Base-by-base conservation (phyloP, 2,329 filamentous ascomycete genomes). In the Endoconidiophora polonica region DNA sequence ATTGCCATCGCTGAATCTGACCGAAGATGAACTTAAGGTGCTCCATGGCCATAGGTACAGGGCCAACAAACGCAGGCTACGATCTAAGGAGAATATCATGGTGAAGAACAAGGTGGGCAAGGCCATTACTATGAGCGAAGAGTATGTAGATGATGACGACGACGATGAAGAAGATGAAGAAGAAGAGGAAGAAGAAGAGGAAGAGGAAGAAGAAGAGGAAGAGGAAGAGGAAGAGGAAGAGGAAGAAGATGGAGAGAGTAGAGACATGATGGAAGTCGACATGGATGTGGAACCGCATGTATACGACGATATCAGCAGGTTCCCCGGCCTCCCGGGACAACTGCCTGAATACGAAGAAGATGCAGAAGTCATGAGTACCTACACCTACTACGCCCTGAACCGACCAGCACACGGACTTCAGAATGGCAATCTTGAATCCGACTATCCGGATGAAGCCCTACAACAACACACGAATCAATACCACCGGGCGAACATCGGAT, bases 1-100 rank as follows among this genome's bases (percentile, higher is more conserved):
- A 4, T 58, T 67, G 42, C 66, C 66, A 2, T 63, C 66, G 53
- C 57, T 66, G 53, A 59, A 64, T 51, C 60, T 66, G 52, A 69
- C 62, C 33, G 58, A 59, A 3, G 63, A 60, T 50, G 67, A 65
- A 57, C 60, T 56, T 53, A 60, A 58, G 47, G 56, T 60, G 52
- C 56, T 65, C 9, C 55, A 62, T 14, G 63, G 63, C n/a, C 57
- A 57, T 48, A 59, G 61, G 47, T 60, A 60, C 54, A 49, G 52
- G 18, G 48, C 49, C n/a, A 52, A 49, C 10, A 50, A 47, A 10
- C 52, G 50, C 9, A 59, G 59, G 49, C 53, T 50, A 52, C 57
- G 37, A 54, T 55, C 49, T 38, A 58, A 56, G 51, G 54, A 55
- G 24, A 55, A 54, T 44, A 52, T 54, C 7, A 55, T 55, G 2